Evolutionary conservation across 1,284 basidiomycete species (phyloP), one percentile per base, ranked within the genome.

Genomic region (Cryptococcus sp.): DNA sequence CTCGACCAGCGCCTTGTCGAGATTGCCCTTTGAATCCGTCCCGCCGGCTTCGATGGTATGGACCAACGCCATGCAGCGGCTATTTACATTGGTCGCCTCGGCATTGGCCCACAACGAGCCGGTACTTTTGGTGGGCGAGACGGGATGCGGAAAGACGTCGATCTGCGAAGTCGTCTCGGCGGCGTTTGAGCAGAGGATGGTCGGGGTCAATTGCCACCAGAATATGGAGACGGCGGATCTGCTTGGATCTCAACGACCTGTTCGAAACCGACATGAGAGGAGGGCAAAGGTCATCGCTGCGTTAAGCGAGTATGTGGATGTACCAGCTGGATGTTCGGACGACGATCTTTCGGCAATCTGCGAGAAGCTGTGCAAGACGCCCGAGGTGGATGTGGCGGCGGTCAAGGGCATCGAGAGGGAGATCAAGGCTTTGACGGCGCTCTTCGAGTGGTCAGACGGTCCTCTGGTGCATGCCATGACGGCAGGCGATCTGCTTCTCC

Each of bases 211-310:
- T 65, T 98, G 94, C 66, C 95, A 99, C 71, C 93, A 97, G 71
- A 98, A 97, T 67, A 98, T 94, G n/a, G 95, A 99, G 74, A 95
- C 94, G 0, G 90, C 94, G 7, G 95, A 99, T 71, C 77, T 99
- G 34, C 87, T 98, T 43, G 95, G 95, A 33, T 89, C 91, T 28
- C 82, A 97, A 62, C 81, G 95, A 32, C 95, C 95, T 2, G 76
- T 94, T n/a, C 83, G 95, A 22, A 92, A 92, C 72, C 83, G 87
- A 32, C 68, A 74, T 3, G 72, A 73, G 11, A 62, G 74, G n/a
- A 73, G 75, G 21, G 58, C 61, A 10, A 60, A 59, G 50, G 57
- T 68, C 41, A 61, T 68, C 40, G 56, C 59, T 11, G 62, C 74
- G 14, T 55, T 71, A 28, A 46, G 37, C 7, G 66, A 69, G 5